Base-by-base conservation (phyloP, 202 grass and related monocot genomes). In the Elaeis oleifera region DNA sequence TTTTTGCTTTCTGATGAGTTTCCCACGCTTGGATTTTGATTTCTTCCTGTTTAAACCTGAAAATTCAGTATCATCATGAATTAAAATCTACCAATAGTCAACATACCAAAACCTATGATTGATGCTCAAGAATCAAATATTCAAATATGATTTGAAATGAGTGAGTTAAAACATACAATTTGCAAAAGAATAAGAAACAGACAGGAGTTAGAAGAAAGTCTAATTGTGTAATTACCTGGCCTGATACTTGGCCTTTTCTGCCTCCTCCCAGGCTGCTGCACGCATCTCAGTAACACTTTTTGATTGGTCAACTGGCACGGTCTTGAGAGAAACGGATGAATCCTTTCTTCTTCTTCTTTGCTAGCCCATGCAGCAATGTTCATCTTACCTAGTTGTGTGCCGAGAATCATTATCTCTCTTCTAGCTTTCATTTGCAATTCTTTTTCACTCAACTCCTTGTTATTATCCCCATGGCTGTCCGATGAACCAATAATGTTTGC, bases 21-120 rank as follows among this genome's bases (percentile, higher is more conserved):
- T 99, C 94, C 94, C 94, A 99, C 64, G 85, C 88, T 58, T 84
- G 82, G 6, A 92, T 99, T 74, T 92, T 99, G 64, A 99, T 99
- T 63, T 99, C 94, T 77, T 99, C 94, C 9, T 83, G 83, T 58
- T 99, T 99, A 78, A 99, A 94, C 75, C 94, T 99, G 65, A 66
- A 61, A 71, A 31, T 26, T 31, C 28, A 59, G 31, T 27, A 29
- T 29, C 5, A 49, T 49, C 17, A 44, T 44, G 9, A 44, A 44
- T 44, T 44, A 44, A 1, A 44, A 11, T 44, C 36, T 44, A 44
- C 32, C 6, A 36, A 36, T 36, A 36, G 32, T 7, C 32, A 36
- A 36, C 8, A 9, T 36, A 36, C 5, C 5, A 9, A 36, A 36
- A 13, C 36, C 9, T 44, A 44, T 13, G 8, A 44, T 44, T 6